Base-by-base conservation (phyloP, 345 rosid genomes). In the Corchorus olitorius region DNA sequence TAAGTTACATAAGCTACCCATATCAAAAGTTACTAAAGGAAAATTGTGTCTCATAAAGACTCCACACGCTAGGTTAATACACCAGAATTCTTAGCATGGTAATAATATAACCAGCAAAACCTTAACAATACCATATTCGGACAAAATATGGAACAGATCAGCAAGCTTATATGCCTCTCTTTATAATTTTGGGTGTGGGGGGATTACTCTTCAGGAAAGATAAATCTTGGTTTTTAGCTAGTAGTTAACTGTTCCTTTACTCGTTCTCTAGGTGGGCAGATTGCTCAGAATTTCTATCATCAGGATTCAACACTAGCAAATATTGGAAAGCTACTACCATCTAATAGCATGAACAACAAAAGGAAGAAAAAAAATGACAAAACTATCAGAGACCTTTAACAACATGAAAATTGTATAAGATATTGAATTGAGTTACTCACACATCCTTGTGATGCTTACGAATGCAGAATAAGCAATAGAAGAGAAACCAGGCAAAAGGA, bases 401-500 rank as follows among this genome's bases (percentile, higher is more conserved):
- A 70, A 70, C 16, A 48, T 5, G 22, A 73, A 17, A 17, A 0
- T 62, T 63, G n/a, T 9, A 8, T 15, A 46, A 65, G 55, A 52
- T 34, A 65, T 53, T 35, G 67, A 76, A 58, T 55, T 34, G 52
- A 49, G 75, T 52, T 63, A 83, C 95, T 86, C 82, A 91, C 93
- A 81, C 87, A 90, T 86, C 88, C 81, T 87, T 20, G 86, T 84
- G 86, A 92, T 84, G 86, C 76, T 84, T 34, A 71, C 78, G 79
- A 86, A 74, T 2, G 88, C 86, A 6, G 88, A 87, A 83, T 92
- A 89, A 64, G 84, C 83, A 85, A 72, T 70, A 66, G 78, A 83
- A 66, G 89, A 88, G 1, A 92, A 49, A 60, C 80, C 90, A 74
- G 95, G 95, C 85, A 92, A 77, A 74, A 92, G 81, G 81, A 92